Base-by-base conservation (phyloP, 139 green algal genomes). In the Dunaliella primolecta region DNA sequence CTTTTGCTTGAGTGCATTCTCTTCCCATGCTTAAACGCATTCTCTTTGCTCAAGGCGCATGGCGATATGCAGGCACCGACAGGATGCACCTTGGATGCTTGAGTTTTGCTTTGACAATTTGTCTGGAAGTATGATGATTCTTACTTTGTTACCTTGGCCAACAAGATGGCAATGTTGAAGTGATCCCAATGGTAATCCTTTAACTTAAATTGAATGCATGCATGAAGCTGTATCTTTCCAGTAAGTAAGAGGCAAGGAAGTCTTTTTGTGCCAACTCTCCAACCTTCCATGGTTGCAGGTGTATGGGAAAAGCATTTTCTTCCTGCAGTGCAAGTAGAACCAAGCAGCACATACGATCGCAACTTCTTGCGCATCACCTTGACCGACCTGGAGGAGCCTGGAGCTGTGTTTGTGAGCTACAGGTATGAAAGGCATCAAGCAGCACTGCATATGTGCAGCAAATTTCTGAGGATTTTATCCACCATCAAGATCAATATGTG, bases 301-400 rank as follows among this genome's bases (percentile, higher is more conserved):
- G 75, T 33, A 23, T 80, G 75, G 75, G 29, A 33, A 2, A 33
- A 37, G 7, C 33, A 38, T 36, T 36, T 27, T n/a, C 2, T 80
- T 11, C 75, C 75, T 27, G 75, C 75, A 11, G 36, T n/a, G 11
- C 75, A 80, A 30, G 30, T 33, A 29, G 36, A 2, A 7, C 15
- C 46, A 2, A 30, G 30, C 29, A 36, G 29, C 2, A 11, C 27
- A 23, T 33, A 23, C 36, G 75, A 80, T n/a, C 32, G 36, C 29
- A 80, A 80, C 75, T 33, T 80, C n/a, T n/a, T 80, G 29, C 75
- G 30, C 29, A 80, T n/a, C n/a, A n/a, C n/a, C n/a, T 80, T 33
- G 7, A 80, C 29, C 75, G 2, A 2, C n/a, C 75, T 38, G 30
- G 24, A 80, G n/a, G n/a, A n/a, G n/a, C n/a, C 29, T 11, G 3